Evolutionary conservation across 2,329 filamentous ascomycete genomes (phyloP).

Genomic region (Apiospora malaysiana): DNA sequence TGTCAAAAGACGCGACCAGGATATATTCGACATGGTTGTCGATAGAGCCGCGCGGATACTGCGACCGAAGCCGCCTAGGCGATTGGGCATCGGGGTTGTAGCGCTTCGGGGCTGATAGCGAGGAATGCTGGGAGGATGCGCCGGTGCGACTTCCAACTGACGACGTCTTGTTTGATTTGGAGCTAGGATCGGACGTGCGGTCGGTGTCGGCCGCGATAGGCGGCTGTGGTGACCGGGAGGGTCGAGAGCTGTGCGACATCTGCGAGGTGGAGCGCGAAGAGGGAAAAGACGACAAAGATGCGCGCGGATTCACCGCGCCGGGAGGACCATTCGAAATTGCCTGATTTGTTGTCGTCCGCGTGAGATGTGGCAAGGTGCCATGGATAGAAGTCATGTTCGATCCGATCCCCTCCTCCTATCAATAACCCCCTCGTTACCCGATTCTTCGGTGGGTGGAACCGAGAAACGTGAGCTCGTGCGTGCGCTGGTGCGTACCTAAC

Average conservation of each 20-base stretch:
- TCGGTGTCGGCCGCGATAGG: conserved; percentile 56
- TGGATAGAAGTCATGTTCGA: conserved; percentile 46
- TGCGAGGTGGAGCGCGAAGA: conserved; percentile 63
- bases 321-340: conserved; percentile 38
- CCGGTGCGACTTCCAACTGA: conserved; percentile 56
- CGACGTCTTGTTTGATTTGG: conserved; percentile 61
- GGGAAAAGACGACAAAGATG: conserved; percentile 70
- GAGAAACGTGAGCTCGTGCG: background rate
- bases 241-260: conserved; percentile 60
- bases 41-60: conserved; percentile 74
- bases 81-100: conserved; percentile 57
- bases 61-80: conserved; percentile 68
- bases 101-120: conserved; percentile 58
- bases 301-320: conserved; percentile 46
- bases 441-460: conserved; percentile 6
- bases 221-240: conserved; percentile 61
- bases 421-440: background rate
- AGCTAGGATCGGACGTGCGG: conserved; percentile 63
- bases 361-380: conserved; percentile 49
- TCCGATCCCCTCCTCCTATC: background rate
- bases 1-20: conserved; percentile 94
- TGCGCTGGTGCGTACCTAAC: conserved; percentile 4
- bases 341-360: conserved; percentile 46
- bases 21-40: conserved; percentile 99
- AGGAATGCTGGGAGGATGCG: conserved; percentile 64